Percentiles rank a stretch among this genome's conserved stretches.
Evolutionary conservation across 306 rosid genomes (phyloP).

Genomic region (Sphenostylis stenocarpa): DNA sequence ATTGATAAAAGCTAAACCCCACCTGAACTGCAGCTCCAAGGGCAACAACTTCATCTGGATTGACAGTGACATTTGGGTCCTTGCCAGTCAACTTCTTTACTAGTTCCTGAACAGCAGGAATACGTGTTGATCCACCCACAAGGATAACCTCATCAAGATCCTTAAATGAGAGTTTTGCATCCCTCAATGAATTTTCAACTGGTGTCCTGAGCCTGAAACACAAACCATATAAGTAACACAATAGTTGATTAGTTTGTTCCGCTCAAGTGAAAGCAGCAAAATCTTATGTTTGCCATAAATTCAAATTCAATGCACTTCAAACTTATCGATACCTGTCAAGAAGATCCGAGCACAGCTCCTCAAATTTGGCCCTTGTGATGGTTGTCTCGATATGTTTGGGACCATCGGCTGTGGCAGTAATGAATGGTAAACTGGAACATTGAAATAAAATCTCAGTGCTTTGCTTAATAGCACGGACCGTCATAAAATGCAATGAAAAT

Average conservation of each 20-base stretch:
- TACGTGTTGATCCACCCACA: constrained; percentile 96
- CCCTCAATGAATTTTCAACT: constrained; percentile 90
- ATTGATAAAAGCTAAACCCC: neutral
- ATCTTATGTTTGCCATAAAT: neutral
- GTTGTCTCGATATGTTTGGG: constrained; percentile 98
- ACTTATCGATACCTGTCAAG: constrained; percentile 71
- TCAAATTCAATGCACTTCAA: neutral
- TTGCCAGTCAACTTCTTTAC: constrained; percentile 85
- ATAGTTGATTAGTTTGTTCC: neutral
- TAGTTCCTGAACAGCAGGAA: constrained; percentile 90
- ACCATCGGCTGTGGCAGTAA: constrained; percentile 94
- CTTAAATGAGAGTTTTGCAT: constrained; percentile 83
- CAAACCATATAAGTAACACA: neutral
- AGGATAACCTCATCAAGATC: constrained; percentile 92
- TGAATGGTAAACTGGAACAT: constrained; percentile 79
- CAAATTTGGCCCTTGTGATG: constrained; percentile 85
- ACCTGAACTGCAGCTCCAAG: constrained; percentile 98
- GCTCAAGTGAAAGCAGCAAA: neutral
- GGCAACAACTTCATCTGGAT: constrained; percentile 97
- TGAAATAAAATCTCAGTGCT: neutral
- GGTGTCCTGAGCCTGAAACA: constrained; percentile 75
- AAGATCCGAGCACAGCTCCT: constrained; percentile 87
- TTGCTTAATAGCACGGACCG: neutral
- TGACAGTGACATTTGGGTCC: constrained; percentile 90
- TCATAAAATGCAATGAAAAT: too few relatives aligned